Conservation (phyloP, 139 green algal species). For the Volvox reticuliferus region DNA sequence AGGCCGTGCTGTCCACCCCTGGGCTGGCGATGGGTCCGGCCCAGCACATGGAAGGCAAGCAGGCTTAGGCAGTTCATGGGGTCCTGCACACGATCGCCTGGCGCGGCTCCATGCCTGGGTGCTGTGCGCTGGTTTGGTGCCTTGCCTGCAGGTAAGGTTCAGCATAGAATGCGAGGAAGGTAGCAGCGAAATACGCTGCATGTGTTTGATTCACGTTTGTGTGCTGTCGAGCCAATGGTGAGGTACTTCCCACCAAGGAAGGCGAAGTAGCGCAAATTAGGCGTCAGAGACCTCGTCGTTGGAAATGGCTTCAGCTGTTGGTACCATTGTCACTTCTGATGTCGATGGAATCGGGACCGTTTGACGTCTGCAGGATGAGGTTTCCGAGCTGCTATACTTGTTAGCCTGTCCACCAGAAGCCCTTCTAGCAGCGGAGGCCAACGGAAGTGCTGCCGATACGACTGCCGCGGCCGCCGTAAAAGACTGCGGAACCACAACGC, state of each 20-base stretch:
- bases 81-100: neutral
- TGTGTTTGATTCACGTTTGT: too few species aligned
- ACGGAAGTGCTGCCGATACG: neutral
- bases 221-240: too few species aligned
- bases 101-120: constrained; percentile 15
- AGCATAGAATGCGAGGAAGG: too few species aligned
- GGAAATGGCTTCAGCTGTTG: neutral
- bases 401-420: constrained; percentile 19
- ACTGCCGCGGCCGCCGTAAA: neutral
- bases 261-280: too few species aligned
- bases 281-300: too few species aligned
- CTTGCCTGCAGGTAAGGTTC: constrained; percentile 26
- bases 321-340: neutral
- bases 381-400: constrained; percentile 41
- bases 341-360: neutral
- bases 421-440: neutral
- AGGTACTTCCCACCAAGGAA: too few species aligned
- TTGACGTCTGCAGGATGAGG: constrained; percentile 12
- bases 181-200: too few species aligned
- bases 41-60: neutral
- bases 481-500: neutral
- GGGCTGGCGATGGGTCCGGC: neutral
- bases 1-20: neutral
- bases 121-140: constrained; percentile 20
- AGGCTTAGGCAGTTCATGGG: neutral